Percentiles rank a stretch among this genome's conserved stretches.
Evolutionary conservation across 805 yeast genomes (phyloP).

Genomic region (Suhomyces sp.): DNA sequence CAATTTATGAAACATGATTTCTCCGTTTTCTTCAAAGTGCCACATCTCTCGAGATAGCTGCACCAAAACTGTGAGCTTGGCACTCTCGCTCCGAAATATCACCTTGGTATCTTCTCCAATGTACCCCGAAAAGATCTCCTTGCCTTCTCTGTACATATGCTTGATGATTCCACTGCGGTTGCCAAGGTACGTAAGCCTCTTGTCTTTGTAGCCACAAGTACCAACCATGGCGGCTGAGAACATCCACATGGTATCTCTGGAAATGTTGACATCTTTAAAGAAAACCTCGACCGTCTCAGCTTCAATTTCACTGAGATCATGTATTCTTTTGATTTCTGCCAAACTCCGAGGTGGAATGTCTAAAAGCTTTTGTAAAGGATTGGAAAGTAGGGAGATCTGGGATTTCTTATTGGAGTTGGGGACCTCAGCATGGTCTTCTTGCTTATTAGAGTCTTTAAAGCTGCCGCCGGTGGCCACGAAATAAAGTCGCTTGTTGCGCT

Average conservation of each 20-base stretch:
- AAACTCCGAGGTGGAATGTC: conserved; percentile 66
- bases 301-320: conserved; percentile 48
- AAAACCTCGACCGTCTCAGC: conserved; percentile 82
- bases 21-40: conserved; percentile 97
- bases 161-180: conserved; percentile 62
- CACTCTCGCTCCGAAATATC: conserved; percentile 88
- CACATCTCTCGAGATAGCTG: conserved; percentile 96
- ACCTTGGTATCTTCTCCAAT: conserved; percentile 72
- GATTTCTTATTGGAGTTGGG: conserved; percentile 18
- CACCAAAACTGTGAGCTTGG: conserved; percentile 74
- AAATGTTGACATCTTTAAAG: conserved; percentile 73
- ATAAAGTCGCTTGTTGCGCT: conserved; percentile 34
- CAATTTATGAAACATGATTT: conserved; percentile 86
- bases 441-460: conserved; percentile 11
- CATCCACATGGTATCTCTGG: conserved; percentile 93
- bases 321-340: conserved; percentile 51
- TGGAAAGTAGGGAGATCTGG: conserved; percentile 57
- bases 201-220: conserved; percentile 64
- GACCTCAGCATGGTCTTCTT: conserved; percentile 1
- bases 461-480: conserved; percentile 42
- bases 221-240: conserved; percentile 60
- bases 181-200: conserved; percentile 60
- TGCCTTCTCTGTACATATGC: conserved; percentile 64
- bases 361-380: conserved; percentile 55
- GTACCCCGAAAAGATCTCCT: conserved; percentile 69